A percentile compares a stretch with the other conserved stretches of the same genome.
Evolutionary conservation across 1,139 yeast genomes (phyloP).

Genomic region (Blastobotrys indianensis): DNA sequence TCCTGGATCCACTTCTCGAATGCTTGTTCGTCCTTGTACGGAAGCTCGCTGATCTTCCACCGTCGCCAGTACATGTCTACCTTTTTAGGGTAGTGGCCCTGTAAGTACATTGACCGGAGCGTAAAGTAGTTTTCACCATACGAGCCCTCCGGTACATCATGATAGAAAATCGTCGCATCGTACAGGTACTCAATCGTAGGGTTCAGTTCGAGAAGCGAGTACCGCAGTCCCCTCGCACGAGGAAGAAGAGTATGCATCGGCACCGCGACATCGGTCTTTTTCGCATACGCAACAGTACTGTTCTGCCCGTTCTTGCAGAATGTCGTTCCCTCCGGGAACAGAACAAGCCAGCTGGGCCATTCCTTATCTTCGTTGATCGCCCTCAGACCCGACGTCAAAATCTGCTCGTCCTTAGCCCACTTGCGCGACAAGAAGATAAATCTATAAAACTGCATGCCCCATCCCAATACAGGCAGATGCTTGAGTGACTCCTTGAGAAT

Average conservation of each 20-base stretch:
- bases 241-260: constrained; percentile 72
- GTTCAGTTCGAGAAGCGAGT: constrained; percentile 54
- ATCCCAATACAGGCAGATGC: constrained; percentile 72
- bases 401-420: constrained; percentile 70
- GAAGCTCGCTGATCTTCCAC: constrained; percentile 55
- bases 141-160: constrained; percentile 54
- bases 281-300: constrained; percentile 54
- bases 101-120: constrained; percentile 54
- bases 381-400: constrained; percentile 51
- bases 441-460: constrained; percentile 75
- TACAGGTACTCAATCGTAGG: constrained; percentile 63
- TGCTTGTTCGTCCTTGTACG: constrained; percentile 47
- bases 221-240: constrained; percentile 70
- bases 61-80: constrained; percentile 62
- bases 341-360: constrained; percentile 46
- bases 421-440: constrained; percentile 79
- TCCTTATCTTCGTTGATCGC: constrained; percentile 40
- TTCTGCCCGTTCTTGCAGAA: constrained; percentile 58
- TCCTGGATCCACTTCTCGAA: constrained; percentile 73
- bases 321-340: constrained; percentile 96
- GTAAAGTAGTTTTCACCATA: constrained; percentile 78
- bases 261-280: constrained; percentile 38
- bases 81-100: constrained; percentile 64
- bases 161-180: constrained; percentile 79
- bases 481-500: constrained; percentile 75